These are phyloP conservation scores for Gremmenia infestans DNA, from an alignment of 2,329 filamentous ascomycete genomes.

Conservation along the genomic window DNA sequence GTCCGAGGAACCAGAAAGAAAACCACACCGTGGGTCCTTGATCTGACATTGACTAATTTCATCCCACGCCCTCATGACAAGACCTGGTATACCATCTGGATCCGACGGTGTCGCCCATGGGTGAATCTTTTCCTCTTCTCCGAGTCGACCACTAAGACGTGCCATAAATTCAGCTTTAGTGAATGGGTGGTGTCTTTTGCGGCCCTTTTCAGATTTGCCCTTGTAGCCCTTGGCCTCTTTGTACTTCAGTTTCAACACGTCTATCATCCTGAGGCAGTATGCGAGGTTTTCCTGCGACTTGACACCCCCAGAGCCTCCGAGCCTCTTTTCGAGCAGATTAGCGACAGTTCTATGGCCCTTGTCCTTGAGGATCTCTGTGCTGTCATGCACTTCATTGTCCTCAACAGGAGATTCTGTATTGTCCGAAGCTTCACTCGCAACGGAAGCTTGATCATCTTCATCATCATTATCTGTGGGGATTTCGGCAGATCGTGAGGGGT, in stretches of 20 bases:
- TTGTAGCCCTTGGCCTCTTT: background rate
- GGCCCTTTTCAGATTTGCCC: background rate
- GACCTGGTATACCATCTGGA: background rate
- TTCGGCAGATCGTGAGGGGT: too few relatives aligned
- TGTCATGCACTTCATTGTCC: background rate
- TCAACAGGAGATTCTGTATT: background rate
- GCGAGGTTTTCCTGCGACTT: background rate
- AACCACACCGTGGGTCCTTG: background rate
- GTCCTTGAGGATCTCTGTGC: background rate
- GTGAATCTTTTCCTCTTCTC: background rate
- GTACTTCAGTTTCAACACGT: background rate
- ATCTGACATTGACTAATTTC: background rate
- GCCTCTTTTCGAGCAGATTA: background rate
- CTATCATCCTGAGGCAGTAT: background rate
- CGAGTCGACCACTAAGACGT: background rate
- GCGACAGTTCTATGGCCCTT: background rate
- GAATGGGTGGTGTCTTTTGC: background rate
- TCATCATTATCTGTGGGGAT: background rate
- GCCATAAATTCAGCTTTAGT: background rate
- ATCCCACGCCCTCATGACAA: background rate
- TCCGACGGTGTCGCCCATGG: background rate
- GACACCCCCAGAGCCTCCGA: background rate
- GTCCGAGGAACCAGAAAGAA: background rate
- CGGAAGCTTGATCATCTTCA: background rate
- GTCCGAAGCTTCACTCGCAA: background rate